Evolutionary conservation across 768 basidiomycete species (phyloP).

Genomic region (Pulveroboletus sp.): DNA sequence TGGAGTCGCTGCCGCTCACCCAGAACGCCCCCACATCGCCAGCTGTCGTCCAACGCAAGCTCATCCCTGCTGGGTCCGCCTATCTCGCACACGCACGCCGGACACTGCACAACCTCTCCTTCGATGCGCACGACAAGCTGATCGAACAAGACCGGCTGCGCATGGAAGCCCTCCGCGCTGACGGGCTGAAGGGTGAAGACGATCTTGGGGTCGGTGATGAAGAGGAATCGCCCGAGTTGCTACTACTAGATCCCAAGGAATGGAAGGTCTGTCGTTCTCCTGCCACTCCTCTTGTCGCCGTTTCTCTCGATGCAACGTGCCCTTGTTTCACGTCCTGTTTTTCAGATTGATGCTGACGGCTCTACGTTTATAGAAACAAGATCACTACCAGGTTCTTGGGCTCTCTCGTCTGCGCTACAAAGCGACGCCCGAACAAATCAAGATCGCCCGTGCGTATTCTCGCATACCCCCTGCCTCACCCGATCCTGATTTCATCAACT

Average conservation of each 20-base stretch:
- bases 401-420: conserved; percentile 84
- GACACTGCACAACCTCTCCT: conserved; percentile 68
- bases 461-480: conserved; percentile 7
- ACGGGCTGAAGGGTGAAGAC: conserved; percentile 54
- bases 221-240: conserved; percentile 64
- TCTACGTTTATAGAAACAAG: conserved; percentile 71
- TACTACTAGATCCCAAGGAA: conserved; percentile 88
- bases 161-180: conserved; percentile 44
- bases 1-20: conserved; percentile 3
- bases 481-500: conserved; percentile 7
- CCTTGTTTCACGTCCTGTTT: not conserved
- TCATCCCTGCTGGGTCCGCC: conserved; percentile 85
- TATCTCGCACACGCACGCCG: conserved; percentile 82
- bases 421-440: conserved; percentile 89
- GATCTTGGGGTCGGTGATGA: conserved; percentile 94
- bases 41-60: conserved; percentile 38
- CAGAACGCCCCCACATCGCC: not conserved
- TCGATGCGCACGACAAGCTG: conserved; percentile 76
- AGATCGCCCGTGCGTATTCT: conserved; percentile 78
- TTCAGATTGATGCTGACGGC: conserved; percentile 7
- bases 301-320: not conserved
- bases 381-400: conserved; percentile 96
- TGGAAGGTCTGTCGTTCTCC: conserved; percentile 76
- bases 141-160: conserved; percentile 50
- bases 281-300: not conserved